Evolutionary conservation across 768 basidiomycete species (phyloP).

Genomic region (Lentinula edodes): DNA sequence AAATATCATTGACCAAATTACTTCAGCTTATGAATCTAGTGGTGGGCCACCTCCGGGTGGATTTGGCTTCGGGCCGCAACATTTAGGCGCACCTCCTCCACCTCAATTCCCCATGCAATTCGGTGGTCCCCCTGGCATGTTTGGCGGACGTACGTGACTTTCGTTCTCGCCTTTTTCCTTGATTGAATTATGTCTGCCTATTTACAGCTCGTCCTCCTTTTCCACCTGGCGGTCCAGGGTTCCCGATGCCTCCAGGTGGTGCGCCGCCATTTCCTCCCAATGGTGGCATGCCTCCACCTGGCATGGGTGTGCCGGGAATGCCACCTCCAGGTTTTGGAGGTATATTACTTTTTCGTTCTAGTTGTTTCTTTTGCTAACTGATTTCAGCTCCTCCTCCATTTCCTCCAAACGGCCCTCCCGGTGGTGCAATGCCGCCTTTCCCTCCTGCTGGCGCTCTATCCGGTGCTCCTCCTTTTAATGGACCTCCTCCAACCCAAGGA

Average conservation of each 20-base stretch:
- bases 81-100: constrained; percentile 55
- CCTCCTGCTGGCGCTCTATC: constrained; percentile 33
- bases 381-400: constrained; percentile 36
- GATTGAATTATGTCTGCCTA: constrained; percentile 9
- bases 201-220: constrained; percentile 60
- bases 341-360: constrained; percentile 20
- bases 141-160: constrained; percentile 5
- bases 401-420: constrained; percentile 42
- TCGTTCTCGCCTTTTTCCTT: constrained; percentile 1
- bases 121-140: constrained; percentile 33
- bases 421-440: constrained; percentile 42
- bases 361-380: constrained; percentile 1
- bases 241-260: constrained; percentile 47
- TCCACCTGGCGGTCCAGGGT: constrained; percentile 54
- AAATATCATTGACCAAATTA: constrained; percentile 97
- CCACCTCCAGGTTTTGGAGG: constrained; percentile 40
- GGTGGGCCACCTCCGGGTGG: constrained; percentile 85
- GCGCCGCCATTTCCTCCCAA: constrained; percentile 72
- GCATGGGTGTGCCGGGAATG: constrained; percentile 31
- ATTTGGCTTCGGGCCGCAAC: constrained; percentile 81
- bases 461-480: constrained; percentile 12
- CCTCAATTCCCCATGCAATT: constrained; percentile 19
- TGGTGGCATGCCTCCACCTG: constrained; percentile 41
- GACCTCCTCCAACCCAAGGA: constrained; percentile 22
- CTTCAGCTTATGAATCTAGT: constrained; percentile 83